Conservation (phyloP, 2,329 filamentous ascomycete genomes). For the Shiraia bambusicola region DNA sequence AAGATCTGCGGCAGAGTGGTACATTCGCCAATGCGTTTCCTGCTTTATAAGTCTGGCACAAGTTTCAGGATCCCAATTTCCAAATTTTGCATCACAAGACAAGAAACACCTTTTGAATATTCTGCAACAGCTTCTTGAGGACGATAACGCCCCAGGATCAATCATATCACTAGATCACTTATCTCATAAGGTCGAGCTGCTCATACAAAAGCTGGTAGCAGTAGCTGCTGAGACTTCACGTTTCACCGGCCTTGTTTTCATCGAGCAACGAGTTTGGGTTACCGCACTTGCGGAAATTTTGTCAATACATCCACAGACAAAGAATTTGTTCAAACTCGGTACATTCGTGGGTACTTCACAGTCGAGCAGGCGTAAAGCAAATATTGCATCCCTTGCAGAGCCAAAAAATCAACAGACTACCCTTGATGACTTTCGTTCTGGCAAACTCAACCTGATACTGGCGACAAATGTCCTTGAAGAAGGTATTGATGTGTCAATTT, state of each 20-base stretch:
- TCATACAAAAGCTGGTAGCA: conserved; percentile 41
- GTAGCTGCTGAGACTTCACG: conserved; percentile 28
- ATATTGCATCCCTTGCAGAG: conserved; percentile 53
- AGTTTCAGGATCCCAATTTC: conserved; percentile 20
- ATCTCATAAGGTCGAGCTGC: conserved; percentile 39
- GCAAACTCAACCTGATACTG: conserved; percentile 59
- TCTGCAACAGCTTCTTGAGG: conserved; percentile 18
- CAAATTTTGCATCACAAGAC: conserved; percentile 40
- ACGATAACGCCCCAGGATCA: background rate
- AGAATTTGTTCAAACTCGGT: conserved; percentile 43
- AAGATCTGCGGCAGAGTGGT: conserved; percentile 41
- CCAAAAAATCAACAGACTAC: conserved; percentile 52
- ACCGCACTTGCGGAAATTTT: conserved; percentile 46
- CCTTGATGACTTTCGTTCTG: conserved; percentile 56
- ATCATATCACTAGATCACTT: conserved; percentile 21
- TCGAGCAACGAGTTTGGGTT: conserved; percentile 49
- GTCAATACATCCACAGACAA: conserved; percentile 30
- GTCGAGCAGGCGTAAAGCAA: conserved; percentile 46
- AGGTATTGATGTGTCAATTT: conserved; percentile 63
- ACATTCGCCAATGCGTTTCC: conserved; percentile 41
- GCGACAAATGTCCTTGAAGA: conserved; percentile 62
- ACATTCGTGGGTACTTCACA: conserved; percentile 58
- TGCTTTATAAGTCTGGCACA: conserved; percentile 23
- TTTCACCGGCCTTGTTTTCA: conserved; percentile 50
- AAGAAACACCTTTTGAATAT: conserved; percentile 36